Evolutionary conservation across 805 yeast species (phyloP).

Genomic region (Zygosaccharomyces lentus): DNA sequence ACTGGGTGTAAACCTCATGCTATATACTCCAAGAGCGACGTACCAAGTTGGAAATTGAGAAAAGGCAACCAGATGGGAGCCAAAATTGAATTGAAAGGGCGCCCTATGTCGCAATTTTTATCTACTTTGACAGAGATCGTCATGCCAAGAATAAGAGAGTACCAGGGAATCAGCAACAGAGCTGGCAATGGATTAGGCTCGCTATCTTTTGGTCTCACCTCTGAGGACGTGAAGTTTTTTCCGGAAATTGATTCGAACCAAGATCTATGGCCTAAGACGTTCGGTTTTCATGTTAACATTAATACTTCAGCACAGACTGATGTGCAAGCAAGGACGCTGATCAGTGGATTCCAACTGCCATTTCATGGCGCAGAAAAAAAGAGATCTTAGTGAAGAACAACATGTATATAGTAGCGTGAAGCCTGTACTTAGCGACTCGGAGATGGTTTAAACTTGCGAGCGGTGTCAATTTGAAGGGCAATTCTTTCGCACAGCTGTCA

Average conservation of each 20-base stretch:
- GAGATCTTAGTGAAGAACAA: background rate
- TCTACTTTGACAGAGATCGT: slow-evolving; percentile 87
- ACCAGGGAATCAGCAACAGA: slow-evolving; percentile 66
- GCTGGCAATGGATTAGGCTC: slow-evolving; percentile 86
- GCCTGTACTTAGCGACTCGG: slow-evolving; percentile 1
- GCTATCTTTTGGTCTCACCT: slow-evolving; percentile 75
- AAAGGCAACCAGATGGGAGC: slow-evolving; percentile 91
- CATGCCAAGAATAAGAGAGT: slow-evolving; percentile 87
- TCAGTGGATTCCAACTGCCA: slow-evolving; percentile 80
- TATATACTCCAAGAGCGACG: slow-evolving; percentile 70
- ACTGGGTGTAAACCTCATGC: slow-evolving; percentile 84
- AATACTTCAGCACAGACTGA: slow-evolving; percentile 89
- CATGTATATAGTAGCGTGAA: slow-evolving; percentile 1
- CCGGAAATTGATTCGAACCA: slow-evolving; percentile 92
- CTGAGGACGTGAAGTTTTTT: slow-evolving; percentile 73
- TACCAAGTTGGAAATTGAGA: slow-evolving; percentile 81
- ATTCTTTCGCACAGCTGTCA: no score
- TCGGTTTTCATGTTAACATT: slow-evolving; percentile 79
- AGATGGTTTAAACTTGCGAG: background rate
- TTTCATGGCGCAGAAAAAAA: slow-evolving; percentile 45
- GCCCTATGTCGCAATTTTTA: slow-evolving; percentile 79
- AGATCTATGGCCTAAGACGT: slow-evolving; percentile 82
- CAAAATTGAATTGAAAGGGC: slow-evolving; percentile 69
- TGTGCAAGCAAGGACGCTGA: slow-evolving; percentile 77
- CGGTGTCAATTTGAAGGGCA: background rate